These are phyloP conservation scores for Fraxinus greggii DNA, from an alignment of 305 asterid genomes.

Conservation along the genomic window DNA sequence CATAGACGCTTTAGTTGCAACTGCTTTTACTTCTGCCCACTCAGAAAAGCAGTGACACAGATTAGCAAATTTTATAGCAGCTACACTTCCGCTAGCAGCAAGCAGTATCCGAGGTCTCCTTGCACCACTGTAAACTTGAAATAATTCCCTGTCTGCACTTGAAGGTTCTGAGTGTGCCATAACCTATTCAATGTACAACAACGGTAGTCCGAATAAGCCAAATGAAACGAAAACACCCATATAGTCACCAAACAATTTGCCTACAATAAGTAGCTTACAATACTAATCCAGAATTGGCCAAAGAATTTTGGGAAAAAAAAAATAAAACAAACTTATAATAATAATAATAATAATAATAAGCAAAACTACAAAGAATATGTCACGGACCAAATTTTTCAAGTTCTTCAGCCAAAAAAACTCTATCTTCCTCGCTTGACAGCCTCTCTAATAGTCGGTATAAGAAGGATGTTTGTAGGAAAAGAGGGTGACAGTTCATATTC, in stretches of 20 bases:
- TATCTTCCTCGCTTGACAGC: neutral
- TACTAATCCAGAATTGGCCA: neutral
- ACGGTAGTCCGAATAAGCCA: neutral
- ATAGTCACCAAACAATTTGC: neutral
- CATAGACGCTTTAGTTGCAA: constrained; percentile 38
- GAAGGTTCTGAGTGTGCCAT: constrained; percentile 22
- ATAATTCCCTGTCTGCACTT: constrained; percentile 14
- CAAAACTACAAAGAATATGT: neutral
- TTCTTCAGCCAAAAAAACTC: neutral
- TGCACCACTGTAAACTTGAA: constrained; percentile 8
- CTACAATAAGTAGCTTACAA: neutral
- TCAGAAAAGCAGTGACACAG: constrained; percentile 44
- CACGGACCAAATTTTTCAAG: neutral
- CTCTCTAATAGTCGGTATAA: neutral
- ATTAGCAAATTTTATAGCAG: constrained; percentile 46
- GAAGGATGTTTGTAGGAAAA: neutral
- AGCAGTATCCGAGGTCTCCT: constrained; percentile 45
- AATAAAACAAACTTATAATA: too few species aligned
- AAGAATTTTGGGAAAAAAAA: neutral
- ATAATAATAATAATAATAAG: neutral
- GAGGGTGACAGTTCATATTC: neutral
- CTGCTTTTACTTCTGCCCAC: constrained; percentile 51
- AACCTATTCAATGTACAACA: constrained; percentile 12
- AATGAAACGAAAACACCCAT: neutral
- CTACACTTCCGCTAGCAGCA: constrained; percentile 55